phyloP scores from a whole-genome alignment of 2,329 filamentous ascomycete species.

The Fusarium algeriense region DNA sequence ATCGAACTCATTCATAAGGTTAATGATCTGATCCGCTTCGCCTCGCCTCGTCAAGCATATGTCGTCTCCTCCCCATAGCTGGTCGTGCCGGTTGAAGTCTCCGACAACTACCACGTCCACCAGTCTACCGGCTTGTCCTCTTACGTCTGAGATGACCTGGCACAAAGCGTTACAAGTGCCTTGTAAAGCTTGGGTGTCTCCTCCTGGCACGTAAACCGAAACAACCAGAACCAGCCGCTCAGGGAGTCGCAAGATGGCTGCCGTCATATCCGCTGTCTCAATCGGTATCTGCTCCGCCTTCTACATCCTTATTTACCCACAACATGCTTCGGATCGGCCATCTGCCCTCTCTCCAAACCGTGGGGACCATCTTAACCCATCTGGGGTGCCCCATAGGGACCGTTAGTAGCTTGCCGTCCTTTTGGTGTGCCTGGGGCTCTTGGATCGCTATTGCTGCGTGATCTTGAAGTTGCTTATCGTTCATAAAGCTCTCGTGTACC shows the following conservation, averaged over 20 bases:
- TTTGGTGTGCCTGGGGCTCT: too few species aligned
- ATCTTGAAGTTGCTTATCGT: too few species aligned
- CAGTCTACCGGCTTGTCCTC: neutral
- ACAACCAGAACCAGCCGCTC: neutral
- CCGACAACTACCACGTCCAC: neutral
- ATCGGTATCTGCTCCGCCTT: neutral
- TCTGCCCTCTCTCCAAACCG: neutral
- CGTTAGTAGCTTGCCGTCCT: too few species aligned
- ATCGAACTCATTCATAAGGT: neutral
- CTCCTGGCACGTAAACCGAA: neutral
- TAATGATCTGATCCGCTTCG: neutral
- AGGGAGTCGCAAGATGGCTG: neutral
- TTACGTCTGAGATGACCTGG: neutral
- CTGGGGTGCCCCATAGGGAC: neutral
- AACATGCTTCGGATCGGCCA: neutral
- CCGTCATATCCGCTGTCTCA: neutral
- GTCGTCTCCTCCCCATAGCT: neutral
- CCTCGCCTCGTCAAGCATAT: neutral
- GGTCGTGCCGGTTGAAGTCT: neutral
- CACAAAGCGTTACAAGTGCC: neutral
- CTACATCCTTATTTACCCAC: neutral
- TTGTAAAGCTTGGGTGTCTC: neutral
- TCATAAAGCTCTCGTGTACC: too few species aligned
- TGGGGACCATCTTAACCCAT: neutral
- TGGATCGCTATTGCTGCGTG: too few species aligned